A percentile compares a stretch with the other conserved stretches of the same genome.
Conservation (phyloP, 2,329 filamentous ascomycete species). For the Remersonia thermophila region DNA sequence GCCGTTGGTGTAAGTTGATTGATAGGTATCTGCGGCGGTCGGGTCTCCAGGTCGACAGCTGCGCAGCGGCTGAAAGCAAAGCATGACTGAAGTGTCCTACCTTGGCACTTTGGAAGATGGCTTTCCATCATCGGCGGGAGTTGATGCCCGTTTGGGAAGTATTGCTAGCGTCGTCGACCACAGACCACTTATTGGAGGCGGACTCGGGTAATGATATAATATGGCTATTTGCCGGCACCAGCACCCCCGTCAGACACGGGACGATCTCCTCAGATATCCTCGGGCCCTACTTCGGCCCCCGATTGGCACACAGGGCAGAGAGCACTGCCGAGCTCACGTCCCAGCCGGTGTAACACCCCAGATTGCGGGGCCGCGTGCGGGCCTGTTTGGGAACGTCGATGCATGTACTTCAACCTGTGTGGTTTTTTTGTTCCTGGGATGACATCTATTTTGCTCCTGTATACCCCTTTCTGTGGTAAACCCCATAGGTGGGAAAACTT, state of each 20-base stretch:
- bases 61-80: slow-evolving; percentile 7
- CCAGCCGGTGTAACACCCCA: background rate
- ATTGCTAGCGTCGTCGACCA: slow-evolving; percentile 6
- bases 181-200: slow-evolving; percentile 6
- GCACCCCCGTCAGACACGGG: slow-evolving; percentile 11
- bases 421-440: too few species aligned
- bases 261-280: background rate
- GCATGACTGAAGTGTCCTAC: background rate
- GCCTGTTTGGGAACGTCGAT: too few species aligned
- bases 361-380: slow-evolving; percentile 1
- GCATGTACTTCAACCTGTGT: too few species aligned
- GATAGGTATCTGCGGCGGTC: too few species aligned
- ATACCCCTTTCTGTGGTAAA: slow-evolving; percentile 2
- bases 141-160: background rate
- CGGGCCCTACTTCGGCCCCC: slow-evolving; percentile 10
- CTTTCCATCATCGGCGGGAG: too few species aligned
- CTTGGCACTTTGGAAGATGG: slow-evolving; percentile 19
- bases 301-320: slow-evolving; percentile 8
- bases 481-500: slow-evolving; percentile 8
- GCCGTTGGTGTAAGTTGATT: too few species aligned
- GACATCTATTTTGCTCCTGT: slow-evolving; percentile 1
- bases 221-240: slow-evolving; percentile 16
- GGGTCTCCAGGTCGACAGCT: background rate
- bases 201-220: slow-evolving; percentile 17
- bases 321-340: slow-evolving; percentile 8